Conservation (phyloP, 2,329 filamentous ascomycete genomes). For the Pleurostoma richardsiae region DNA sequence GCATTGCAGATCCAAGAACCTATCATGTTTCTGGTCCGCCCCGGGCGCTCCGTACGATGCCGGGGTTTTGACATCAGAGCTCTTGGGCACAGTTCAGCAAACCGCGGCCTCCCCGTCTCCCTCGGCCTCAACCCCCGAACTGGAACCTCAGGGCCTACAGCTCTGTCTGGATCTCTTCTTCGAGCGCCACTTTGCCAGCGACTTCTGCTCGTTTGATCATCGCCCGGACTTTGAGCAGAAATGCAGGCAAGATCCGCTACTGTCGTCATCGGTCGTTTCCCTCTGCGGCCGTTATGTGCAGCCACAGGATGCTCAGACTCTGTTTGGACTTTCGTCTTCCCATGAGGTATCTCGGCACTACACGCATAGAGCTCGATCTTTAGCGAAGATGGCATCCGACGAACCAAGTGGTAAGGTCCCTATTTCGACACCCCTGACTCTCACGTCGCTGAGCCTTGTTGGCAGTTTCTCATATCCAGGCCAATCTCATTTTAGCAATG, state of each 20-base stretch:
- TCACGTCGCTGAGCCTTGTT: background rate
- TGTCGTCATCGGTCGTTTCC: conserved; percentile 4
- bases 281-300: conserved; percentile 9
- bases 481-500: conserved; percentile 11
- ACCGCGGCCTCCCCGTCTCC: background rate
- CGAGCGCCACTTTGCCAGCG: conserved; percentile 11
- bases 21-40: conserved; percentile 3
- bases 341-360: background rate
- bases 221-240: conserved; percentile 13
- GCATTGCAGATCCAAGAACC: background rate
- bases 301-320: background rate
- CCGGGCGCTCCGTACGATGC: background rate
- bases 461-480: conserved; percentile 12
- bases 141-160: conserved; percentile 1
- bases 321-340: conserved; percentile 2
- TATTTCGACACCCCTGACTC: background rate
- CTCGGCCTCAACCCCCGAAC: background rate
- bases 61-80: background rate
- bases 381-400: conserved; percentile 8
- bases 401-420: conserved; percentile 4
- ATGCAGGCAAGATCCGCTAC: conserved; percentile 7
- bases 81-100: background rate
- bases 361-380: conserved; percentile 1
- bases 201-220: conserved; percentile 15
- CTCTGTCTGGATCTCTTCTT: conserved; percentile 11